phyloP scores from a whole-genome alignment of 2,329 filamentous ascomycete species.

The Venturia nashicola region DNA sequence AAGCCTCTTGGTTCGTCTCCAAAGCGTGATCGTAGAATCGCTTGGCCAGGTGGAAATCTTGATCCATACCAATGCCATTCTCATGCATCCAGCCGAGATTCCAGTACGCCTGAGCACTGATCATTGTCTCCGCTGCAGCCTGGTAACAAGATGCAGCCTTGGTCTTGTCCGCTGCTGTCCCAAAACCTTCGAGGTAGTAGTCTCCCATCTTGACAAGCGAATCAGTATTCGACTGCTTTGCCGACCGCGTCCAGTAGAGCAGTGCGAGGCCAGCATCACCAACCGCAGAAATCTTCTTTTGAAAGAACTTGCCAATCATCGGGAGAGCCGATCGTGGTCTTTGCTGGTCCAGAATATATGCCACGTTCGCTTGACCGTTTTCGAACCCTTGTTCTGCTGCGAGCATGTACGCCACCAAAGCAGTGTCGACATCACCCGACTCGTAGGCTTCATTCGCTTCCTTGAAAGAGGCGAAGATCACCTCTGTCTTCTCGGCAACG shows the following conservation, averaged over 20 bases:
- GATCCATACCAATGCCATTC: conserved; percentile 81
- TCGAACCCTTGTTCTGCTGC: conserved; percentile 91
- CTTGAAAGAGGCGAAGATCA: conserved; percentile 67
- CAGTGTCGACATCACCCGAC: conserved; percentile 64
- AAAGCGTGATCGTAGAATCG: conserved; percentile 88
- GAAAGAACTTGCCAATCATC: neutral
- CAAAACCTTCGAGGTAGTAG: conserved; percentile 80
- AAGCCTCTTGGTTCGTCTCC: conserved; percentile 82
- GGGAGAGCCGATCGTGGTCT: conserved; percentile 15
- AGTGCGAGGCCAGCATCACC: conserved; percentile 57
- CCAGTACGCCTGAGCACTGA: conserved; percentile 90
- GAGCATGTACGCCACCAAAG: conserved; percentile 71
- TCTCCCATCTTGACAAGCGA: conserved; percentile 97
- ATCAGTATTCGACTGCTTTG: conserved; percentile 86
- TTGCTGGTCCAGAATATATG: conserved; percentile 65
- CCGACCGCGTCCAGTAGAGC: conserved; percentile 90
- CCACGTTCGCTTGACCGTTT: conserved; percentile 78
- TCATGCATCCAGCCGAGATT: conserved; percentile 99
- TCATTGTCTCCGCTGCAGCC: conserved; percentile 78
- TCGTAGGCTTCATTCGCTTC: conserved; percentile 79
- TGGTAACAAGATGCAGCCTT: conserved; percentile 92
- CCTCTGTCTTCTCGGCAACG: conserved; percentile 78
- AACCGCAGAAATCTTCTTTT: conserved; percentile 24
- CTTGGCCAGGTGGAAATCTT: conserved; percentile 96
- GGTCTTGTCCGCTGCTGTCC: conserved; percentile 57